These are phyloP conservation scores for Penicillium paxilli DNA, from an alignment of 495 filamentous ascomycete genomes.

Conservation along the genomic window DNA sequence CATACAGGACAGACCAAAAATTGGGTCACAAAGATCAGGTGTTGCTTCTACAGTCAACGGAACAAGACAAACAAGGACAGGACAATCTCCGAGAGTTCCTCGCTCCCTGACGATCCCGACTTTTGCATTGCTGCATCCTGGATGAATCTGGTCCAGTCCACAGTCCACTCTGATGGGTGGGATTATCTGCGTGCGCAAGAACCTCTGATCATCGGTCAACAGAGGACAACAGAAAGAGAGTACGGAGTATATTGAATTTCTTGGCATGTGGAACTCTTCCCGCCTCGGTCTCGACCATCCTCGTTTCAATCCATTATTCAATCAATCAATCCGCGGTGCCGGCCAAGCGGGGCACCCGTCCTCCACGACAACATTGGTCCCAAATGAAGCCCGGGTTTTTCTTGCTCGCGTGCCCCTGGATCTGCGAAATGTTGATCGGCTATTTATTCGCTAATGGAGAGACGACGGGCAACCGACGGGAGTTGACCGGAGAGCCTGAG, in stretches of 20 bases:
- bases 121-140: neutral
- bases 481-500: too few relatives aligned
- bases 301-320: neutral
- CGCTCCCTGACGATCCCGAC: neutral
- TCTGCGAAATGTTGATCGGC: neutral
- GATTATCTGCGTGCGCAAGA: neutral
- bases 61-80: too few relatives aligned
- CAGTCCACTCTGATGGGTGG: neutral
- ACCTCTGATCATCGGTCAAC: constrained; percentile 9
- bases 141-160: neutral
- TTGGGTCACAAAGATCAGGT: too few relatives aligned
- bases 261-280: constrained; percentile 19
- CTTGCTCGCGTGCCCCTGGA: neutral
- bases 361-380: constrained; percentile 12
- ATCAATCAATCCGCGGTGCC: constrained; percentile 19
- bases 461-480: neutral
- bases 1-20: too few relatives aligned
- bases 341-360: constrained; percentile 3
- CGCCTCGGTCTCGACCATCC: constrained; percentile 21
- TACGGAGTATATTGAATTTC: constrained; percentile 10
- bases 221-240: neutral
- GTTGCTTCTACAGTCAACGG: too few relatives aligned
- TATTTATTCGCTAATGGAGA: neutral
- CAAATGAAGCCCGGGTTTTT: neutral
- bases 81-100: constrained; percentile 9